phyloP scores from a whole-genome alignment of 768 basidiomycete species.

The Hemileccinum impolitum region DNA sequence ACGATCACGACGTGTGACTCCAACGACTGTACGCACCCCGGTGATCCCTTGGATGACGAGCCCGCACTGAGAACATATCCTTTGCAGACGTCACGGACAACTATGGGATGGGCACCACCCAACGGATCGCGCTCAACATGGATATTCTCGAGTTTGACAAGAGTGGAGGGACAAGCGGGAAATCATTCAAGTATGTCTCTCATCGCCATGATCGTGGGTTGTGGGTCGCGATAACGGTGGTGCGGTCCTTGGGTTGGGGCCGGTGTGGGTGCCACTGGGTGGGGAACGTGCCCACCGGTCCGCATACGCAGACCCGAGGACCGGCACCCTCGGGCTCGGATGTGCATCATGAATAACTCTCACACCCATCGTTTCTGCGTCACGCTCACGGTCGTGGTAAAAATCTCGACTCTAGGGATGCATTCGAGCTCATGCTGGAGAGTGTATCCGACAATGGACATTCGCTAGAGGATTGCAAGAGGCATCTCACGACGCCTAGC shows the following conservation, averaged over 20 bases:
- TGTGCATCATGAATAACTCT: neutral
- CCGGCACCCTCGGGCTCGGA: too few relatives aligned
- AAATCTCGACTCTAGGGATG: conserved; percentile 54
- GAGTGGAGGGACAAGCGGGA: conserved; percentile 18
- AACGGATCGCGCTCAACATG: conserved; percentile 62
- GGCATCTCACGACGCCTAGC: conserved; percentile 60
- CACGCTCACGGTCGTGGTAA: conserved; percentile 19
- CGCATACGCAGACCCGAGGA: too few relatives aligned
- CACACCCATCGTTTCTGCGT: conserved; percentile 2
- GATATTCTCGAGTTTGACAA: conserved; percentile 58
- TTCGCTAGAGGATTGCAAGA: conserved; percentile 83
- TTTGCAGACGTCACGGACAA: conserved; percentile 80
- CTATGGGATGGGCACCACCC: conserved; percentile 74
- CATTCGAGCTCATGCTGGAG: conserved; percentile 81
- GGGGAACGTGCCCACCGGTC: too few relatives aligned
- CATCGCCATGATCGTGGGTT: neutral
- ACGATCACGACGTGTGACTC: conserved; percentile 93
- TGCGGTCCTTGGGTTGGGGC: neutral
- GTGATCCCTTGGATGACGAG: neutral
- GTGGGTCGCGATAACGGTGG: neutral
- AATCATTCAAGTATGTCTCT: conserved; percentile 43
- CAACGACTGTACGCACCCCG: conserved; percentile 72
- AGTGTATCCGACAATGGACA: conserved; percentile 74
- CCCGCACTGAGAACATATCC: too few relatives aligned
- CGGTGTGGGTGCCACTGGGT: neutral